Evolutionary conservation across 2,329 filamentous ascomycete genomes (phyloP), one percentile per base, ranked within the genome.

Genomic region (Drechslerella dactyloides): DNA sequence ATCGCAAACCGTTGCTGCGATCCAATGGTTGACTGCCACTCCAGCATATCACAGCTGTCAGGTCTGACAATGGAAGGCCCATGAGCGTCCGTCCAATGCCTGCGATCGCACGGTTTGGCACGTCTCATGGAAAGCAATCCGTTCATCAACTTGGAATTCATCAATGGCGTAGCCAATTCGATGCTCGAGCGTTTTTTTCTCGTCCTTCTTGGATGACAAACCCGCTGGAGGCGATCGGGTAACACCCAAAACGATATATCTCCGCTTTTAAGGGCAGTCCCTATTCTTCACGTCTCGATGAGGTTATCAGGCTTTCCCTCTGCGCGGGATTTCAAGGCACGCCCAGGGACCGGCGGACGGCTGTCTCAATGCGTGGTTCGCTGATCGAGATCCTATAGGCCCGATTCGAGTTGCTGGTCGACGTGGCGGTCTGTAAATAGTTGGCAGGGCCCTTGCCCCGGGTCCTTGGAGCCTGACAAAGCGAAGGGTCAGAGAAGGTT

Each of bases 21-120:
- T 70, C 66, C 66, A 70, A 70, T 70, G 59, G 37, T 64, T 70
- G 33, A 59, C n/a, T 70, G 66, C 66, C 66, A 70, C 66, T 70
- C 59, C 66, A 70, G 66, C 66, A 70, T 60, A 62, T 60, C 66
- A 63, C 59, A 64, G 55, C 66, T 63, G 60, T 70, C 66, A 58
- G 35, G 54, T 59, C 59, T 70, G 27, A 64, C 59, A 70, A 64
- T 70, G 66, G 66, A 70, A 70, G 66, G 66, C 66, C 59, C 59
- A 64, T 44, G 54, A 70, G 59, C 52, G 61, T 63, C 57, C 30
- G 33, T 44, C 55, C 55, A 33, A 44, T 46, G 24, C 33, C 52
- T 33, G 52, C 42, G 53, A 58, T 53, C 66, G 60, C 59, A 30
- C 44, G 63, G 58, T 70, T 64, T 64, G 66, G 66, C 66, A 55